Conservation (phyloP, 352 stramenopile genomes). For the Blastocystis sp. region DNA sequence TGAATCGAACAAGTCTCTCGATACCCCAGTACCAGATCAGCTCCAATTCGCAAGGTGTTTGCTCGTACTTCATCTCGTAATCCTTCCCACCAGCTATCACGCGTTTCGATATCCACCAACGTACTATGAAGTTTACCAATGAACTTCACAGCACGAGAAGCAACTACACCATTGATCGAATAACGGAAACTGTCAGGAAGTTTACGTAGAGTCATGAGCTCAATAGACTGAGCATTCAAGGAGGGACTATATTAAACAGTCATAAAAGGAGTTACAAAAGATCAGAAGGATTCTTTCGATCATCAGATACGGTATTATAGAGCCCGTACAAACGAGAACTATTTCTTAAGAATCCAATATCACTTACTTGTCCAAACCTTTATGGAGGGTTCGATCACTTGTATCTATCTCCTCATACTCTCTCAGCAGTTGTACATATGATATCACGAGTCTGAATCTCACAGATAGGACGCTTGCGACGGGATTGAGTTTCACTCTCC, state of each 20-base stretch:
- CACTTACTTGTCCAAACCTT: conserved; percentile 18
- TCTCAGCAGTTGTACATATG: neutral
- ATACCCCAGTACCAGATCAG: conserved; percentile 89
- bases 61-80: conserved; percentile 89
- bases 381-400: conserved; percentile 8
- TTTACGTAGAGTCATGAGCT: conserved; percentile 67
- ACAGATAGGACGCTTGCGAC: neutral
- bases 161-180: conserved; percentile 74
- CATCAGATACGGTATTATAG: conserved; percentile 38
- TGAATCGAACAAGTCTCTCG: conserved; percentile 89
- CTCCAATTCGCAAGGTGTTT: conserved; percentile 88
- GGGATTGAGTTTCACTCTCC: neutral
- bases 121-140: conserved; percentile 84
- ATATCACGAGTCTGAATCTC: conserved; percentile 60
- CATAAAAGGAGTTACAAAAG: neutral
- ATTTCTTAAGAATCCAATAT: neutral
- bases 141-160: conserved; percentile 78
- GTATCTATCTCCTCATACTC: neutral
- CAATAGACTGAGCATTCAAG: conserved; percentile 48
- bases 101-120: conserved; percentile 87
- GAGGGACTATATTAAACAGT: neutral
- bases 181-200: conserved; percentile 70
- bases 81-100: conserved; percentile 93
- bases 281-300: conserved; percentile 24
- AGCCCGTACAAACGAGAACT: conserved; percentile 38